Evolutionary conservation across 352 stramenopile genomes (phyloP).

Genomic region (Globisporangium sylvaticum): DNA sequence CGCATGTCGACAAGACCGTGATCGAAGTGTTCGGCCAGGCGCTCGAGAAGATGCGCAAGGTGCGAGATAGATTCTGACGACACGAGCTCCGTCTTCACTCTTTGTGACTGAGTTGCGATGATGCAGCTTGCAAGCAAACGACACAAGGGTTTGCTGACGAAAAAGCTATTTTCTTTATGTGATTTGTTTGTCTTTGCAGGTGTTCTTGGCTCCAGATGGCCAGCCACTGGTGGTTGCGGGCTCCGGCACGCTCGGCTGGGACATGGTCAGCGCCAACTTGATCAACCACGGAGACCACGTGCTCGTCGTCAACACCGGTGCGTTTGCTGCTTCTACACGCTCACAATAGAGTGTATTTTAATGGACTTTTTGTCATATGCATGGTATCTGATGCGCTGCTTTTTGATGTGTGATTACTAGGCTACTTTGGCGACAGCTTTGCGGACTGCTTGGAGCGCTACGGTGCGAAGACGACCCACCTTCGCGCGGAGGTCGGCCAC

Average conservation of each 20-base stretch:
- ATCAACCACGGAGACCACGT: constrained; percentile 58
- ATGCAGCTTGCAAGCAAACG: background rate
- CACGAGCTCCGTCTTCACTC: background rate
- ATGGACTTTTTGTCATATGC: background rate
- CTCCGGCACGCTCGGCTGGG: constrained; percentile 69
- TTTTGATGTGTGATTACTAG: constrained; percentile 9
- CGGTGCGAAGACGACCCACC: constrained; percentile 55
- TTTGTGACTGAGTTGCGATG: background rate
- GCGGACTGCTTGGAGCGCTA: constrained; percentile 66
- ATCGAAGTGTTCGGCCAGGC: constrained; percentile 74
- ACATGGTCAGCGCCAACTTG: constrained; percentile 81
- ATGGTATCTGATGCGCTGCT: background rate
- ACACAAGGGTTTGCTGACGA: background rate
- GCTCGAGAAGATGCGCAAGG: constrained; percentile 79
- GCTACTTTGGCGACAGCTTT: constrained; percentile 77
- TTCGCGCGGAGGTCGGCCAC: constrained; percentile 50
- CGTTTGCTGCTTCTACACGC: background rate
- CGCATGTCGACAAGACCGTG: constrained; percentile 74
- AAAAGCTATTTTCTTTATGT: background rate
- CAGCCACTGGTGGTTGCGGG: constrained; percentile 67
- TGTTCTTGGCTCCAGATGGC: constrained; percentile 64
- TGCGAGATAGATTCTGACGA: background rate
- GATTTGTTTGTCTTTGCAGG: constrained; percentile 2
- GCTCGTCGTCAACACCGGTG: constrained; percentile 69
- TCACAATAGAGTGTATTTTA: background rate